phyloP scores from a whole-genome alignment of 2,329 filamentous ascomycete genomes.

The Clarireedia monteithiana region DNA sequence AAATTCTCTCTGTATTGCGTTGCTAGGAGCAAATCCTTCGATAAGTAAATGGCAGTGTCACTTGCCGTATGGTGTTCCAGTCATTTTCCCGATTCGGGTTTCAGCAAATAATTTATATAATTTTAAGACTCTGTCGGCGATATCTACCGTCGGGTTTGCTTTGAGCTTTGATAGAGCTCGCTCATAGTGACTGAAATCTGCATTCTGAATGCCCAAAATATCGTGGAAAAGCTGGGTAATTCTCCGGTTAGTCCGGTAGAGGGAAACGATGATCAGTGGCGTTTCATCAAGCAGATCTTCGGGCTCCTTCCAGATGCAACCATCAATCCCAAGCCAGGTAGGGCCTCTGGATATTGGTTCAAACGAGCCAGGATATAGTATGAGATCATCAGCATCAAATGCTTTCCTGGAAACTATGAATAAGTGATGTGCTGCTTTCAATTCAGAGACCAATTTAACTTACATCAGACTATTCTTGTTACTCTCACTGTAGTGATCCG shows the following conservation, averaged over 20 bases:
- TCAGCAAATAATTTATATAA: constrained; percentile 10
- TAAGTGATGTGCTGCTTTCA: neutral
- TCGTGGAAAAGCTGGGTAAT: constrained; percentile 8
- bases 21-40: neutral
- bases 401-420: neutral
- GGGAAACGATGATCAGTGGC: constrained; percentile 8
- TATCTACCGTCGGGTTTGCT: neutral
- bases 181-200: constrained; percentile 14
- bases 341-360: neutral
- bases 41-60: neutral
- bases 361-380: constrained; percentile 12
- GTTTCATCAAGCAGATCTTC: constrained; percentile 12
- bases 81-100: neutral
- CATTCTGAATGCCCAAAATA: constrained; percentile 13
- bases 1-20: neutral
- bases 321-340: constrained; percentile 11
- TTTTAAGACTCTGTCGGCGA: neutral
- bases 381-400: constrained; percentile 6
- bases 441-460: constrained; percentile 4
- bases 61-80: neutral
- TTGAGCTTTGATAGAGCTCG: constrained; percentile 9
- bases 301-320: constrained; percentile 15
- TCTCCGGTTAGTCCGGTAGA: constrained; percentile 13
- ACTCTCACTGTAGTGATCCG: constrained; percentile 11
- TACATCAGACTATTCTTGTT: constrained; percentile 5